phyloP scores from a whole-genome alignment of 352 stramenopile genomes.

The Globisporangium lucens region DNA sequence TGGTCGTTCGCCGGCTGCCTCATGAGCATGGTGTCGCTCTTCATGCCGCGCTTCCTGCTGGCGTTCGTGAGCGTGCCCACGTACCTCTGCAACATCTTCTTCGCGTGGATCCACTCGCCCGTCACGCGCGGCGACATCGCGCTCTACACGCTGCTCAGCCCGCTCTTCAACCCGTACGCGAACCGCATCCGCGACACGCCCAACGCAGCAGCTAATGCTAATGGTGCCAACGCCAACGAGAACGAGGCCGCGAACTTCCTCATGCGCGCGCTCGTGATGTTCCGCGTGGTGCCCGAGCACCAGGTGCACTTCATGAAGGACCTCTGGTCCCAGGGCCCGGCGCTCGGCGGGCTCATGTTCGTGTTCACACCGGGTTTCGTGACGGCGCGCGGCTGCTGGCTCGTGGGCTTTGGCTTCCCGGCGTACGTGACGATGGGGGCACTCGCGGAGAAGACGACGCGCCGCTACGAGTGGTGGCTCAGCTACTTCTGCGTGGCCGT shows the following conservation, averaged over 20 bases:
- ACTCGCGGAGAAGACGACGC: slow-evolving; percentile 67
- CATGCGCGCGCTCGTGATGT: slow-evolving; percentile 58
- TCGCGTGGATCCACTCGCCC: slow-evolving; percentile 81
- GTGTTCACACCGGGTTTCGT: slow-evolving; percentile 85
- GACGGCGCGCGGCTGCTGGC: slow-evolving; percentile 62
- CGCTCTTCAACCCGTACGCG: slow-evolving; percentile 70
- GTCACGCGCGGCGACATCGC: slow-evolving; percentile 67
- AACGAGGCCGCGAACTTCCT: slow-evolving; percentile 62
- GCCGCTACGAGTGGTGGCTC: slow-evolving; percentile 88
- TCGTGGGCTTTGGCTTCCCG: slow-evolving; percentile 81
- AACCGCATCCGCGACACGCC: slow-evolving; percentile 54
- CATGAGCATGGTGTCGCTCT: slow-evolving; percentile 54
- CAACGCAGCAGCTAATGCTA: slow-evolving; percentile 7
- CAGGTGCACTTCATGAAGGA: slow-evolving; percentile 73
- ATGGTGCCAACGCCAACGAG: slow-evolving; percentile 8
- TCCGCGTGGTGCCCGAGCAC: slow-evolving; percentile 62
- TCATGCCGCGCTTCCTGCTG: slow-evolving; percentile 60
- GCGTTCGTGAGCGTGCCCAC: slow-evolving; percentile 49
- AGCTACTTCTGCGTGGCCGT: slow-evolving; percentile 78
- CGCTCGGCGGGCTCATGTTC: slow-evolving; percentile 75
- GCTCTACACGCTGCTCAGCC: slow-evolving; percentile 66
- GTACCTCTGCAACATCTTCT: slow-evolving; percentile 63
- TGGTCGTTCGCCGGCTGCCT: slow-evolving; percentile 58
- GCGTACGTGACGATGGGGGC: slow-evolving; percentile 80
- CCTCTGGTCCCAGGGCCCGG: slow-evolving; percentile 74